A percentile compares a stretch with the other conserved stretches of the same genome.
Evolutionary conservation across 1,284 basidiomycete genomes (phyloP).

Genomic region (Lentinula novae-zelandiae): DNA sequence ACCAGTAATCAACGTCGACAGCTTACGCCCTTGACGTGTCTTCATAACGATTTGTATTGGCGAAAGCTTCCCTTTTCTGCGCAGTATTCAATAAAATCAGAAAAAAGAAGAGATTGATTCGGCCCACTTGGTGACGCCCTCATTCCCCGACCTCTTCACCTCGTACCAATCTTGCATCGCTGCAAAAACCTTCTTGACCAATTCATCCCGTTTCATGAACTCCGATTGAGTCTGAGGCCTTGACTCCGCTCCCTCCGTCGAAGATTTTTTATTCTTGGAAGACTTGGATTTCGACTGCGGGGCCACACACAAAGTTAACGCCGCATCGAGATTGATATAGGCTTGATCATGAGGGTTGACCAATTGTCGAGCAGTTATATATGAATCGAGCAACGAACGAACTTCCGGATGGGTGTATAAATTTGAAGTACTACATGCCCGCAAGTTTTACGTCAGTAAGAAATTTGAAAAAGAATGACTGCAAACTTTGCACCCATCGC

Average conservation of each 20-base stretch:
- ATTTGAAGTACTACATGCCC: slow-evolving; percentile 39
- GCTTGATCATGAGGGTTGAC: slow-evolving; percentile 64
- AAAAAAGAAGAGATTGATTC: neutral
- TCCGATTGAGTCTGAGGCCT: slow-evolving; percentile 34
- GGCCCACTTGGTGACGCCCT: slow-evolving; percentile 52
- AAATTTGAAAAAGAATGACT: neutral
- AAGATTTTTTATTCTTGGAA: neutral
- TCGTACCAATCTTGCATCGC: slow-evolving; percentile 77
- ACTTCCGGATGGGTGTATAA: slow-evolving; percentile 57
- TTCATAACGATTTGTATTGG: slow-evolving; percentile 70
- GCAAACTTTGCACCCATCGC: slow-evolving; percentile 54
- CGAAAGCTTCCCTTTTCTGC: slow-evolving; percentile 72
- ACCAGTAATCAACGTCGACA: slow-evolving; percentile 71
- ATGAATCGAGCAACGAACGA: slow-evolving; percentile 53
- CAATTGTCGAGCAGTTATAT: slow-evolving; percentile 59
- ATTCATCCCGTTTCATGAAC: slow-evolving; percentile 70
- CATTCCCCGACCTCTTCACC: slow-evolving; percentile 46
- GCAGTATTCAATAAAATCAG: neutral
- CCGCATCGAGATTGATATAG: slow-evolving; percentile 64
- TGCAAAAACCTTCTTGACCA: slow-evolving; percentile 47
- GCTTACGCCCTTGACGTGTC: slow-evolving; percentile 72
- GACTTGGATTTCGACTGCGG: slow-evolving; percentile 35
- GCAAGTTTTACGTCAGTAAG: neutral
- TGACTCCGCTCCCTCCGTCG: neutral
- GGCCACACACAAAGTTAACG: slow-evolving; percentile 45